Evolutionary conservation across 495 filamentous ascomycete species (phyloP).

Genomic region (Ascobolus immersus): DNA sequence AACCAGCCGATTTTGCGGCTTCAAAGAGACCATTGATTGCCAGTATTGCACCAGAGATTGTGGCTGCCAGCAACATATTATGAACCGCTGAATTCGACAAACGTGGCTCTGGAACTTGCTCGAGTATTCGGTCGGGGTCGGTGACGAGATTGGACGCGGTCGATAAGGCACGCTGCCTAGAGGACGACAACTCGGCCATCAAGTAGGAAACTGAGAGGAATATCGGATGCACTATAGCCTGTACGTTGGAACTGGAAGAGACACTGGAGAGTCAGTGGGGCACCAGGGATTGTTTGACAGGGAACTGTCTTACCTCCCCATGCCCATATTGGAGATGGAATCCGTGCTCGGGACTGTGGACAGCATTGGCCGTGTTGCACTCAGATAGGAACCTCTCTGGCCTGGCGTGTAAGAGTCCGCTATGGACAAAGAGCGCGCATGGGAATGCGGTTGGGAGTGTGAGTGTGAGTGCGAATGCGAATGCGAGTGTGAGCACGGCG

Average conservation of each 20-base stretch:
- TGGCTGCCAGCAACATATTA: neutral
- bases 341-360: slow-evolving; percentile 9
- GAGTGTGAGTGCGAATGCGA: slow-evolving; percentile 19
- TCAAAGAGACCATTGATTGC: slow-evolving; percentile 4
- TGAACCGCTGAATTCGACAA: neutral
- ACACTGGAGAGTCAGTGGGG: slow-evolving; percentile 7
- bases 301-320: too few relatives aligned
- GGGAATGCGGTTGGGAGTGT: slow-evolving; percentile 20
- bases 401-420: slow-evolving; percentile 12
- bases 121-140: too few relatives aligned
- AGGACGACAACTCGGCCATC: too few relatives aligned
- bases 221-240: slow-evolving; percentile 1
- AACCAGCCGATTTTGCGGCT: slow-evolving; percentile 9
- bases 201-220: too few relatives aligned
- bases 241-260: neutral
- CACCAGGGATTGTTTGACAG: too few relatives aligned
- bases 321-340: slow-evolving; percentile 5
- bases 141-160: too few relatives aligned
- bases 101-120: too few relatives aligned
- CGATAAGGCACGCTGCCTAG: too few relatives aligned
- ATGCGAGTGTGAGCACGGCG: slow-evolving; percentile 11
- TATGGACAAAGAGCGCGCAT: slow-evolving; percentile 11
- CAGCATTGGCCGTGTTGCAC: slow-evolving; percentile 3
- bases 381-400: slow-evolving; percentile 13
- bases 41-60: slow-evolving; percentile 2